Percentiles rank a stretch among this genome's conserved stretches.
These are phyloP conservation scores for Solanum chaucha DNA, from an alignment of 257 asterid species.

Conservation along the genomic window DNA sequence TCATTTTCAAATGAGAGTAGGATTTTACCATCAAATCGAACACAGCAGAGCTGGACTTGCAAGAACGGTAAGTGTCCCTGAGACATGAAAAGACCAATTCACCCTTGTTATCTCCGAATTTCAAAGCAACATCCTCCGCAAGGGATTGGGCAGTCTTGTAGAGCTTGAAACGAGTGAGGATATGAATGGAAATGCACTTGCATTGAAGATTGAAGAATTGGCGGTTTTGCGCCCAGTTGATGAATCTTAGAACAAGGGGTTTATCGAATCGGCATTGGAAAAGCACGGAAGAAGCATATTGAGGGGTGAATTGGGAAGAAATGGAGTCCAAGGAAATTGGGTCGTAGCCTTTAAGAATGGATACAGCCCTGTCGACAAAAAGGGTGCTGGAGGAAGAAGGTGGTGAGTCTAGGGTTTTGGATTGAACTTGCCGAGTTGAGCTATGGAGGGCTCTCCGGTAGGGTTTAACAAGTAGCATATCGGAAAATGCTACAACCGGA, in stretches of 20 bases:
- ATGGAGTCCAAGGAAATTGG: conserved; percentile 40
- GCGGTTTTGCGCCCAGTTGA: conserved; percentile 49
- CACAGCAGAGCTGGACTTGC: conserved; percentile 75
- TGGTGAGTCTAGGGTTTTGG: conserved; percentile 12
- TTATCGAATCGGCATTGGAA: conserved; percentile 46
- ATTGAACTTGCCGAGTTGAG: conserved; percentile 1
- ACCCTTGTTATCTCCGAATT: conserved; percentile 19
- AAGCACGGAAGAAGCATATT: conserved; percentile 51
- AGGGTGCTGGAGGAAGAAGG: conserved; percentile 26
- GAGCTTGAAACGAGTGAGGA: conserved; percentile 70
- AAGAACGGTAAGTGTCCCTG: conserved; percentile 46
- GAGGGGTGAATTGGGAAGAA: conserved; percentile 51
- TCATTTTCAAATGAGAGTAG: conserved; percentile 48
- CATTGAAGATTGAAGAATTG: conserved; percentile 65
- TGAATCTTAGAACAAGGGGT: conserved; percentile 36
- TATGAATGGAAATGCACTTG: conserved; percentile 56
- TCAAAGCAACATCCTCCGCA: conserved; percentile 40
- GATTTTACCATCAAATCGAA: conserved; percentile 67
- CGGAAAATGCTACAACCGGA: conserved; percentile 1
- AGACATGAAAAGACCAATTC: conserved; percentile 44
- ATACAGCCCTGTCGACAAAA: conserved; percentile 37
- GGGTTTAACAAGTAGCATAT: conserved; percentile 40
- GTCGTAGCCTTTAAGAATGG: conserved; percentile 48
- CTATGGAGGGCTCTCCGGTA: conserved; percentile 25
- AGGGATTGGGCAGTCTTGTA: conserved; percentile 59